Base-by-base conservation (phyloP, 805 yeast genomes). In the Saturnispora gosingensis region DNA sequence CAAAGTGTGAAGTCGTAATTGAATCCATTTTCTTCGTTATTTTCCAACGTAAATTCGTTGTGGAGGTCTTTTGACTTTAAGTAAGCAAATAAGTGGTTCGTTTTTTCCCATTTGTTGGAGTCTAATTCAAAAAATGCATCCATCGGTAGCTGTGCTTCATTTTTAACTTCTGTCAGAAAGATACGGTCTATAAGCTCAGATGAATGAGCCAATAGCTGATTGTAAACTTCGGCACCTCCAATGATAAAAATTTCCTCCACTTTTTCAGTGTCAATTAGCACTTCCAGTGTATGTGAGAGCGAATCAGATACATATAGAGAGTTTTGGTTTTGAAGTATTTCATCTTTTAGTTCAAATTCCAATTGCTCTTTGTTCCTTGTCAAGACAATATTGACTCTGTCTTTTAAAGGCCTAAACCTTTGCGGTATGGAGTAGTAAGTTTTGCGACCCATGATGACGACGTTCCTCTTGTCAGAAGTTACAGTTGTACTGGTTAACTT, bases 341-440 rank as follows among this genome's bases (percentile, higher is more conserved):
- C 69, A 4, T 59, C 62, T 30, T 68, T 54, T 8, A 61, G 52
- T 36, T 56, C 66, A 4, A 55, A 53, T 7, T 51, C 50, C 22
- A 58, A 60, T 15, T 59, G 60, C 7, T 56, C 59, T 18, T 56
- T 55, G 16, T 68, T 62, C 46, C 89, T 68, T 25, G 95, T 84
- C 10, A 93, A 68, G 0, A 93, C 80, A 13, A 89, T 80, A 65
- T 93, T 93, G 27, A 80, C 52, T 52, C 99, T 75, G 46, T 73
- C 79, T 3, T 83, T 82, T 44, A 93, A 72, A 0, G 99, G 99
- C 55, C 96, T 73, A 68, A 88, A 93, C 63, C 76, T 82, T 1
- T 67, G 55, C 0, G 99, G 98, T 32, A 93, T 90, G 7, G 96
- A 86, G 32, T 89, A 93, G 96, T 97, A 93, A 2, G 98, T 91